Percentiles rank a stretch among this genome's conserved stretches.
These are phyloP conservation scores for Candida nanaspora DNA, from an alignment of 805 yeast species.

Conservation along the genomic window DNA sequence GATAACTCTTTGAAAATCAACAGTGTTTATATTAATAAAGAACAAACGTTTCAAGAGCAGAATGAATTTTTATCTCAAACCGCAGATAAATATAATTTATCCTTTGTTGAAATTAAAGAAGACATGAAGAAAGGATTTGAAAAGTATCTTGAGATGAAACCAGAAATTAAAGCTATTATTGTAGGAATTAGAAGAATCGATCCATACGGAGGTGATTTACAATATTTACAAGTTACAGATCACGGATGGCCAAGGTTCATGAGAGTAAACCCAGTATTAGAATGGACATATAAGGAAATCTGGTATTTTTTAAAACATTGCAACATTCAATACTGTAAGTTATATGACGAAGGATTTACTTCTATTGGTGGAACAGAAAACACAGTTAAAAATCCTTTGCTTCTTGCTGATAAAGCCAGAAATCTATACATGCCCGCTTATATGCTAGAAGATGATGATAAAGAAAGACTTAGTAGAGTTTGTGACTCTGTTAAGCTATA, in stretches of 20 bases:
- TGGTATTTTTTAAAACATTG: slow-evolving; percentile 73
- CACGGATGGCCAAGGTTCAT: slow-evolving; percentile 86
- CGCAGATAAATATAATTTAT: slow-evolving; percentile 46
- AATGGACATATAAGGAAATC: slow-evolving; percentile 77
- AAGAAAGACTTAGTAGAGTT: slow-evolving; percentile 41
- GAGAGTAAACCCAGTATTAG: slow-evolving; percentile 80
- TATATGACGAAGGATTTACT: slow-evolving; percentile 84
- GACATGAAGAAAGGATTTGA: slow-evolving; percentile 63
- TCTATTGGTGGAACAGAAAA: slow-evolving; percentile 75
- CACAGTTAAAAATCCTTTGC: slow-evolving; percentile 66
- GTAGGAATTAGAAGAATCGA: slow-evolving; percentile 88
- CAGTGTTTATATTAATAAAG: slow-evolving; percentile 72
- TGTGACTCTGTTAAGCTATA: background rate
- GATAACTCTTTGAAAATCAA: slow-evolving; percentile 31
- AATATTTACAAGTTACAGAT: slow-evolving; percentile 68
- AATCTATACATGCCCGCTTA: slow-evolving; percentile 43
- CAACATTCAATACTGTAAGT: slow-evolving; percentile 58
- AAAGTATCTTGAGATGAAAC: slow-evolving; percentile 45
- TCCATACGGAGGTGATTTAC: slow-evolving; percentile 63
- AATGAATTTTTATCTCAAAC: slow-evolving; percentile 57
- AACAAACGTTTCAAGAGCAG: slow-evolving; percentile 64
- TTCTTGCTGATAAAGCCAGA: slow-evolving; percentile 18
- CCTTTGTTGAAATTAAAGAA: slow-evolving; percentile 35
- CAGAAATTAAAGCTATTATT: slow-evolving; percentile 60
- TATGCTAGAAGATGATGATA: slow-evolving; percentile 49